A percentile compares a stretch with the other conserved stretches of the same genome.
These are phyloP conservation scores for Helianthus tuberosus DNA, from an alignment of 129 eudicot genomes.

Conservation along the genomic window DNA sequence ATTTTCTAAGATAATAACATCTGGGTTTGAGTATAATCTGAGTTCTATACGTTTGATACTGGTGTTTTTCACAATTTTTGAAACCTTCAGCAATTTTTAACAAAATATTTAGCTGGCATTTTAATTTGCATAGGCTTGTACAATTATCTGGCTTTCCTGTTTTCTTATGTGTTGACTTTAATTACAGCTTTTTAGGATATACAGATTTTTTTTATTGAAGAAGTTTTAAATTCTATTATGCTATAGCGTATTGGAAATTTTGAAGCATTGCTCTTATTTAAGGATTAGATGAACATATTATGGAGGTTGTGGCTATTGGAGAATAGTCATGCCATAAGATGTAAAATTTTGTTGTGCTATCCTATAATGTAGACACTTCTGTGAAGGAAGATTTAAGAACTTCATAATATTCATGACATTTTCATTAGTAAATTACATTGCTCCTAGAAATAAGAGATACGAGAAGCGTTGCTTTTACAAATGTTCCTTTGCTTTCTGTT, in stretches of 20 bases:
- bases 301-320: constrained; percentile 22
- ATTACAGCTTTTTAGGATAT: constrained; percentile 4
- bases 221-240: constrained; percentile 12
- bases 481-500: constrained; percentile 10
- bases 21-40: no score
- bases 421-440: constrained; percentile 61
- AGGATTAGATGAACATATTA: background rate
- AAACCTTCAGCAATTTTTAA: constrained; percentile 42
- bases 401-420: constrained; percentile 53
- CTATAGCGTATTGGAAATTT: background rate
- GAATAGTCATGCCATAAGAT: background rate
- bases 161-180: constrained; percentile 6
- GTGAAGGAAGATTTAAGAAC: background rate
- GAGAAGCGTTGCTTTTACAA: background rate
- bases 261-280: background rate
- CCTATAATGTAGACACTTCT: background rate
- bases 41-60: no score
- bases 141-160: background rate
- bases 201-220: background rate
- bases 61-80: no score
- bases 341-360: background rate
- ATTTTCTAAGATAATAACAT: no score
- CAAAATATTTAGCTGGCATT: constrained; percentile 1
- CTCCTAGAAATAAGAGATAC: background rate
- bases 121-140: constrained; percentile 8